phyloP scores from a whole-genome alignment of 1,139 yeast species.

The Suzukiozyma palmioleophila region DNA sequence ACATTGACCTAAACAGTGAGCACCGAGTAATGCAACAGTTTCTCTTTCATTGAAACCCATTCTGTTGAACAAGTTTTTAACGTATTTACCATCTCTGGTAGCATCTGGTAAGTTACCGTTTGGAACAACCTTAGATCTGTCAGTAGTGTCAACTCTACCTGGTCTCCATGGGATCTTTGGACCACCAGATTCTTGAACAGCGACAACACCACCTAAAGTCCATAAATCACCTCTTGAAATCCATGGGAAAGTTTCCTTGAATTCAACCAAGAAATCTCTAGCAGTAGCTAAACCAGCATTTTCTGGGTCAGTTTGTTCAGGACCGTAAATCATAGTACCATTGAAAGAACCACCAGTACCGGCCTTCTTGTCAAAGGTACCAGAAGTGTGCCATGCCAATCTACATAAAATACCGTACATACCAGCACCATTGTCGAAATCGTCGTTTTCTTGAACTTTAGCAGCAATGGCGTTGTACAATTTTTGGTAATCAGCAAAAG shows the following conservation, averaged over 20 bases:
- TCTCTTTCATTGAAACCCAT: slow-evolving; percentile 80
- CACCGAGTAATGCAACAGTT: slow-evolving; percentile 83
- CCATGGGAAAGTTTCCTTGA: slow-evolving; percentile 65
- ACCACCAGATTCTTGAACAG: slow-evolving; percentile 82
- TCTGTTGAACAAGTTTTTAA: slow-evolving; percentile 61
- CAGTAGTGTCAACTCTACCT: slow-evolving; percentile 48
- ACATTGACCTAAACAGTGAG: slow-evolving; percentile 80
- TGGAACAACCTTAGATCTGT: slow-evolving; percentile 43
- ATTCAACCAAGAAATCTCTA: slow-evolving; percentile 59
- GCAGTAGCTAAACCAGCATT: slow-evolving; percentile 72
- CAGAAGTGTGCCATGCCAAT: slow-evolving; percentile 74
- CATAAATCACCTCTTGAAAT: slow-evolving; percentile 82
- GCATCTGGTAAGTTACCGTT: slow-evolving; percentile 85
- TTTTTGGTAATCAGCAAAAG: slow-evolving; percentile 59
- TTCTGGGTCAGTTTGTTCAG: slow-evolving; percentile 67
- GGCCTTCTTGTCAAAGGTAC: slow-evolving; percentile 58
- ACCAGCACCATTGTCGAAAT: slow-evolving; percentile 68
- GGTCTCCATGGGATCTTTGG: slow-evolving; percentile 87
- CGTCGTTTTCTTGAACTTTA: slow-evolving; percentile 71
- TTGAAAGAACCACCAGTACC: slow-evolving; percentile 75
- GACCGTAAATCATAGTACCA: slow-evolving; percentile 73
- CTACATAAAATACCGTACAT: slow-evolving; percentile 61
- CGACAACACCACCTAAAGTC: slow-evolving; percentile 83
- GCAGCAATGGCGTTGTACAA: slow-evolving; percentile 78
- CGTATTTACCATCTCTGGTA: slow-evolving; percentile 61